These are phyloP conservation scores for Filobasidium floriforme DNA, from an alignment of 768 basidiomycete genomes.

Conservation along the genomic window DNA sequence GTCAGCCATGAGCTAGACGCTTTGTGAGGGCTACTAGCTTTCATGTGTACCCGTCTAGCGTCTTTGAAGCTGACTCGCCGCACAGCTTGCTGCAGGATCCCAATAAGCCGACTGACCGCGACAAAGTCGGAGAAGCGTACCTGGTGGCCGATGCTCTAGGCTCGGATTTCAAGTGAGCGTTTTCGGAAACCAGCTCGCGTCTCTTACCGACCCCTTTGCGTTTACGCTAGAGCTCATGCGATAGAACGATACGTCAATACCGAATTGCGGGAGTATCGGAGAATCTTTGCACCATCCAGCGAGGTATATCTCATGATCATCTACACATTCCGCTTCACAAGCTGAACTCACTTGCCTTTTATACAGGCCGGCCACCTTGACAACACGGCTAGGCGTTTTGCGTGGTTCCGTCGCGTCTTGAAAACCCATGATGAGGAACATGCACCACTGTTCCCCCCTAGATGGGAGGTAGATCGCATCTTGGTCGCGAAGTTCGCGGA, in stretches of 20 bases:
- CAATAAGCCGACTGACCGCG: slow-evolving; percentile 56
- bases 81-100: slow-evolving; percentile 71
- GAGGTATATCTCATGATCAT: slow-evolving; percentile 52
- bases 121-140: slow-evolving; percentile 71
- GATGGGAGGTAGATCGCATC: slow-evolving; percentile 79
- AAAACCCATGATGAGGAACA: slow-evolving; percentile 81
- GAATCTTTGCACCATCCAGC: slow-evolving; percentile 85
- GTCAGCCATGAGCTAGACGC: slow-evolving; percentile 86
- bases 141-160: slow-evolving; percentile 84
- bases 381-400: slow-evolving; percentile 83
- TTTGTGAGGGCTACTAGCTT: slow-evolving; percentile 58
- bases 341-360: not conserved
- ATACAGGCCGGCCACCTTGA: slow-evolving; percentile 74
- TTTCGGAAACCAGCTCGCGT: not conserved
- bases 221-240: slow-evolving; percentile 51
- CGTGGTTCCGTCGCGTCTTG: slow-evolving; percentile 84
- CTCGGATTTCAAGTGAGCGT: slow-evolving; percentile 60
- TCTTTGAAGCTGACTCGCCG: not conserved
- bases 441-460: slow-evolving; percentile 68
- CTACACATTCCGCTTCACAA: not conserved
- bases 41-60: not conserved
- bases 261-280: slow-evolving; percentile 88
- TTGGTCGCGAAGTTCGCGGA: slow-evolving; percentile 79
- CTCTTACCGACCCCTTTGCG: not conserved
- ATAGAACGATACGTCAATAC: slow-evolving; percentile 82